phyloP scores from a whole-genome alignment of 257 asterid species.

The Avicennia marina region DNA sequence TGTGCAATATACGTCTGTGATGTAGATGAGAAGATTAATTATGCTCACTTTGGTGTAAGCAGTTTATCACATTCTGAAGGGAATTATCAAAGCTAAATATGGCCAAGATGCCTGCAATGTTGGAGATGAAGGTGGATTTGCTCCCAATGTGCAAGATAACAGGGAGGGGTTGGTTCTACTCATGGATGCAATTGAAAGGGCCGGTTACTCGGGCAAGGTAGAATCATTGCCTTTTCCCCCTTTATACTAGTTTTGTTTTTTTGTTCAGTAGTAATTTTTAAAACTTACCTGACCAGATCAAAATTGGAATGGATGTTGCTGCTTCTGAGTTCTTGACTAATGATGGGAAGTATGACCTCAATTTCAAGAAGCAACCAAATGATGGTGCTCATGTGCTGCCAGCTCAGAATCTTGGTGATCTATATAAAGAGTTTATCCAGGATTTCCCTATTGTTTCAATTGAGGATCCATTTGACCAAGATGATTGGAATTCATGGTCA shows the following conservation, averaged over 20 bases:
- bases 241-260: background rate
- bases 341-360: conserved; percentile 85
- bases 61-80: conserved; percentile 91
- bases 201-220: conserved; percentile 94
- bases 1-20: no score
- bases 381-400: conserved; percentile 89
- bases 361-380: conserved; percentile 95
- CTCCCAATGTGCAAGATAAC: conserved; percentile 97
- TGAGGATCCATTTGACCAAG: conserved; percentile 99
- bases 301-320: conserved; percentile 99
- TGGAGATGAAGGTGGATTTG: conserved; percentile 99
- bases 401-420: conserved; percentile 68
- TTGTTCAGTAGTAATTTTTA: background rate
- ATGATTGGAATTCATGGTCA: conserved; percentile 96
- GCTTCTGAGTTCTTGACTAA: conserved; percentile 91
- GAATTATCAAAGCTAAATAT: conserved; percentile 90
- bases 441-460: conserved; percentile 96
- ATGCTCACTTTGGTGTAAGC: conserved; percentile 22
- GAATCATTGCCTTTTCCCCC: conserved; percentile 1
- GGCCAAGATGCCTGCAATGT: conserved; percentile 99
- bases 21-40: conserved; percentile 20
- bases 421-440: conserved; percentile 72
- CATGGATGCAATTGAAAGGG: conserved; percentile 91
- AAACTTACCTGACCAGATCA: conserved; percentile 53
- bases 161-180: conserved; percentile 90